Conservation (phyloP, 108 stramenopile species). For the Discostella stelligeroides region DNA sequence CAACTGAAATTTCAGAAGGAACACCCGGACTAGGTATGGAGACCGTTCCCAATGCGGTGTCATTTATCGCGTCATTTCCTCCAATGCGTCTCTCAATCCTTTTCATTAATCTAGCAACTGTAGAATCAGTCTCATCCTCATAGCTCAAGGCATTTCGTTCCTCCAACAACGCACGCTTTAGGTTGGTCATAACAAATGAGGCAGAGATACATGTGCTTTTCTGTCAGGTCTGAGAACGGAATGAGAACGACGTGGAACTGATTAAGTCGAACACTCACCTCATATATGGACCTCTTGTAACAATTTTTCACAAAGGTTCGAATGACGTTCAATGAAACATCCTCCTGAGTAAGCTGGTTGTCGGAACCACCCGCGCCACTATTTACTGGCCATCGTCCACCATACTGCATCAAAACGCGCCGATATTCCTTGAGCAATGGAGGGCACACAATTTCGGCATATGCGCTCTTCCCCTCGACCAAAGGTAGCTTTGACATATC, state of each 20-base stretch:
- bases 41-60: constrained; percentile 34
- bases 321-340: constrained; percentile 45
- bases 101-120: constrained; percentile 12
- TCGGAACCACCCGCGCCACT: neutral
- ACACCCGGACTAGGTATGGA: constrained; percentile 39
- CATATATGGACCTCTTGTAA: constrained; percentile 41
- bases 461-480: constrained; percentile 43
- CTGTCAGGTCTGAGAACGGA: neutral
- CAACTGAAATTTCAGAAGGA: constrained; percentile 28
- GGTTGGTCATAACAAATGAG: neutral
- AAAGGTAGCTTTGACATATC: constrained; percentile 48
- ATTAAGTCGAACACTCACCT: constrained; percentile 9
- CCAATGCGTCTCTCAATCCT: neutral
- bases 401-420: constrained; percentile 31
- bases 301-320: constrained; percentile 45
- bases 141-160: constrained; percentile 31
- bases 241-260: neutral
- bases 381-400: constrained; percentile 42
- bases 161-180: constrained; percentile 29
- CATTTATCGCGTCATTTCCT: neutral
- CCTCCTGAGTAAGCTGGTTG: constrained; percentile 37
- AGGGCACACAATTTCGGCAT: constrained; percentile 52
- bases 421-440: constrained; percentile 45
- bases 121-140: neutral
- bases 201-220: neutral